Base-by-base conservation (phyloP, 2,329 filamentous ascomycete genomes). In the Byssoonygena ceratinophila region DNA sequence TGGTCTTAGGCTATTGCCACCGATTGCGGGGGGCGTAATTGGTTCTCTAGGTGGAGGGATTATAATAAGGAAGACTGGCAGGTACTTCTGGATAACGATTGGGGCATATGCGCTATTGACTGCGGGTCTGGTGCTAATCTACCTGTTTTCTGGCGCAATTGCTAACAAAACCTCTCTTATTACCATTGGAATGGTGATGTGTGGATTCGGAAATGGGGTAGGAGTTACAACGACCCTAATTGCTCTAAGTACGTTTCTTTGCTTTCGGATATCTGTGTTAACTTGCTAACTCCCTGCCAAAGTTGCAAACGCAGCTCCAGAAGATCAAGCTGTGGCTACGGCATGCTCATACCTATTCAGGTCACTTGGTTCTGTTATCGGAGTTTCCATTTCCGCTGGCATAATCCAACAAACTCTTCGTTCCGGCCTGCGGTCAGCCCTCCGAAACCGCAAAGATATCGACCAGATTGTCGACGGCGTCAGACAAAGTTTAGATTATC, bases 311-410 rank as follows among this genome's bases (percentile, higher is more conserved):
- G 78, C 83, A 0, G 70, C 77, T 1, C 72, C 74, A 2, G 74
- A 80, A 40, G 85, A 90, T 58, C 81, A 85, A 56, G 85, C 87
- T 1, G 78, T 90, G 1, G 84, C 82, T 3, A 85, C 86, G 14
- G 86, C 87, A 6, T 88, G 84, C 65, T 85, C 82, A 18, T 91
- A 91, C 67, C 78, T 91, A 22, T 91, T 91, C 73, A 81, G 86
- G 36, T 84, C 83, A 1, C 73, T 90, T 0, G 87, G 80, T 9
- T 77, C 75, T 14, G 79, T 81, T 8, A 75, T 81, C 36, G 79
- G 85, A 9, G 74, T 89, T 52, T 84, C 83, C n/a, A 70, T 87
- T 53, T 78, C 79, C 47, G 81, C 84, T 1, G 85, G 84, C 1
- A 76, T 87, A 6, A 77, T 88, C 43, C 87, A 91, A 63, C 80